These are phyloP conservation scores for Rubia occidens DNA, from an alignment of 305 asterid species.

Conservation along the genomic window DNA sequence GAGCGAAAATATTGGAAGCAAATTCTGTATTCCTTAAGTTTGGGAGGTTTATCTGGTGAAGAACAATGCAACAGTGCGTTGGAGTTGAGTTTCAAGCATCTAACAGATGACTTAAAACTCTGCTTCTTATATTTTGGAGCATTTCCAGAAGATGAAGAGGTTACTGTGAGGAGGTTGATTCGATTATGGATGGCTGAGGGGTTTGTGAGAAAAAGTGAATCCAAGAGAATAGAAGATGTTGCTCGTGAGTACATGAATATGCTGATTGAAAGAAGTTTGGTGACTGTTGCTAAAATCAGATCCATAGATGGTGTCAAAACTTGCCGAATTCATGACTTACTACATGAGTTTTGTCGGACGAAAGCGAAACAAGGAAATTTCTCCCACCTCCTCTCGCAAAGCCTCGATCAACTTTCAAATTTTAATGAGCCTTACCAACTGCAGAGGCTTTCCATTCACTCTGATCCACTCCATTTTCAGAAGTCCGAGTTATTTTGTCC, in stretches of 20 bases:
- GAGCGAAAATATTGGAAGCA: too few species aligned
- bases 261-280: background rate
- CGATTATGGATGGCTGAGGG: constrained; percentile 2
- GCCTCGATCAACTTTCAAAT: background rate
- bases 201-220: background rate
- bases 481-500: constrained; percentile 4
- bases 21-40: background rate
- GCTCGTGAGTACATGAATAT: background rate
- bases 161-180: background rate
- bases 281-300: background rate
- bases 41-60: background rate
- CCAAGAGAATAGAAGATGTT: background rate
- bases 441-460: background rate
- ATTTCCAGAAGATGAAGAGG: background rate
- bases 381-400: background rate
- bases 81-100: background rate
- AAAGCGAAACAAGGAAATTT: background rate
- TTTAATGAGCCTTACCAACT: background rate
- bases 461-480: background rate
- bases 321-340: background rate
- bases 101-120: background rate
- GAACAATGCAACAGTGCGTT: background rate
- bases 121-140: background rate
- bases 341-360: background rate
- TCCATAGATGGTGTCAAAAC: background rate